phyloP scores from a whole-genome alignment of 768 basidiomycete species.

The Termitomyces sp. region DNA sequence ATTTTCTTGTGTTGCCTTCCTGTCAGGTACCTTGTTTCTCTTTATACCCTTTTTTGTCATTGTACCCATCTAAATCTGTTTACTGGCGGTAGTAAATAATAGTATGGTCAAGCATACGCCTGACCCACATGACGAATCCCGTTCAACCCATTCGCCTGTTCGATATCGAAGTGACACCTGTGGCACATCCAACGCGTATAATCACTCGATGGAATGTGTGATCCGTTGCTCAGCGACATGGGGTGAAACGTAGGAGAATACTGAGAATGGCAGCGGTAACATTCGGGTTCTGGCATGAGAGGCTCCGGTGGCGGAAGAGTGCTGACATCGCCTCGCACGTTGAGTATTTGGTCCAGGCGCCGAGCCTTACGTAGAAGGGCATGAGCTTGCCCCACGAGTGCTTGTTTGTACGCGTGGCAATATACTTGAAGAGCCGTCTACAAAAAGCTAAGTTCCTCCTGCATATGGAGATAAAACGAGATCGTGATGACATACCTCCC shows the following conservation, averaged over 20 bases:
- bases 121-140: conserved; percentile 27
- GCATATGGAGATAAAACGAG: neutral
- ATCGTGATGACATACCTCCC: conserved; percentile 56
- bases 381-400: conserved; percentile 69
- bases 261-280: conserved; percentile 61
- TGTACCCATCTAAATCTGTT: conserved; percentile 2
- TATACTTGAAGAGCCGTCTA: conserved; percentile 92
- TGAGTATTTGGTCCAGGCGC: conserved; percentile 73
- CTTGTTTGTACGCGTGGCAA: conserved; percentile 82
- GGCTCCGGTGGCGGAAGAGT: conserved; percentile 22
- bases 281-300: conserved; percentile 41
- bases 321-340: conserved; percentile 39
- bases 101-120: neutral
- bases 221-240: conserved; percentile 3
- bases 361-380: conserved; percentile 87
- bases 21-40: neutral
- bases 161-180: conserved; percentile 41
- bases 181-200: conserved; percentile 41
- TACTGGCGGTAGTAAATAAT: neutral
- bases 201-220: conserved; percentile 1
- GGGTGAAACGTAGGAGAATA: conserved; percentile 79
- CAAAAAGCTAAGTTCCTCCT: conserved; percentile 4
- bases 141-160: conserved; percentile 27
- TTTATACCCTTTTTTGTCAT: neutral
- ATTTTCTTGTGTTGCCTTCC: neutral